A percentile compares a stretch with the other conserved stretches of the same genome.
These are phyloP conservation scores for Phaeosphaeriaceae sp. DNA, from an alignment of 2,329 filamentous ascomycete species.

Conservation along the genomic window DNA sequence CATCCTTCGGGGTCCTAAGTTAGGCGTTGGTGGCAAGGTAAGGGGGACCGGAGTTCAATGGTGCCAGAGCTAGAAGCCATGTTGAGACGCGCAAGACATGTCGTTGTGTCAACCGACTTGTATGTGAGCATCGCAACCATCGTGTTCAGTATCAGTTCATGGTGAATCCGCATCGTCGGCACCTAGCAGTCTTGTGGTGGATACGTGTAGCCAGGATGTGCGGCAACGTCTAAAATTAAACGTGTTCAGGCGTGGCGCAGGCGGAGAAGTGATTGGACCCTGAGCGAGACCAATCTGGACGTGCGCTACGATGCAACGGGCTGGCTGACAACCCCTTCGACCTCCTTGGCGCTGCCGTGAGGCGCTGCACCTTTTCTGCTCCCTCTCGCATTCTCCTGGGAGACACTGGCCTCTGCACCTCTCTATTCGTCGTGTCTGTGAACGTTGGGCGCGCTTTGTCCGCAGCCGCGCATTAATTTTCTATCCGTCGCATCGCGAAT, in stretches of 20 bases:
- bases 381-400: neutral
- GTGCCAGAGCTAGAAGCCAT: neutral
- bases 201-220: neutral
- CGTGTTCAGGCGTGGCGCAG: neutral
- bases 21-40: neutral
- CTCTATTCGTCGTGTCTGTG: neutral
- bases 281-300: neutral
- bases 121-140: neutral
- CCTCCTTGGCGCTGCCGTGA: constrained; percentile 5
- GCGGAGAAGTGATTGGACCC: constrained; percentile 1
- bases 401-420: neutral
- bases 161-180: neutral
- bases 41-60: neutral
- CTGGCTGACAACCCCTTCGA: neutral
- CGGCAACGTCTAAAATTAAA: constrained; percentile 1
- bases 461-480: neutral
- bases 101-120: neutral
- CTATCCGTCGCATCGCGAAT: neutral
- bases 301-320: neutral
- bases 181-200: neutral
- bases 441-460: neutral
- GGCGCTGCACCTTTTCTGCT: neutral
- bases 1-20: neutral
- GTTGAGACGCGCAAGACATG: neutral
- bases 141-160: neutral